Base-by-base conservation (phyloP, 805 yeast genomes). In the Lachancea kluyveri region DNA sequence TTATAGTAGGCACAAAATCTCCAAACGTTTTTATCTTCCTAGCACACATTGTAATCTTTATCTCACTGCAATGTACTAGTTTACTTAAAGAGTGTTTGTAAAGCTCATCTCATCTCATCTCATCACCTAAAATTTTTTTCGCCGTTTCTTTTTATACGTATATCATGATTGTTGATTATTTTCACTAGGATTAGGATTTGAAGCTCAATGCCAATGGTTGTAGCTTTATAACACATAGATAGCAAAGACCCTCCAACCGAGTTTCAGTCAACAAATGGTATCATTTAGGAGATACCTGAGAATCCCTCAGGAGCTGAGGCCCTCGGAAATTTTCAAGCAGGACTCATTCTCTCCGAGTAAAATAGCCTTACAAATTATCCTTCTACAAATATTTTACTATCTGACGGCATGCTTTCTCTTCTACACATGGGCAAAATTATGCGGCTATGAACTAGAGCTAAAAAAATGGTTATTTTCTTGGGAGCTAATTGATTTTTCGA, bases 371-470 rank as follows among this genome's bases (percentile, higher is more conserved):
- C 97, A 90, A 57, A 90, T 90, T 12, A 55, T 86, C 5, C 61
- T 84, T 14, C 60, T 90, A 16, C 98, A 90, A 54, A 50, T 74
- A 21, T 75, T 84, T 37, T 88, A 88, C 60, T 90, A 90, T 49
- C 48, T 71, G 5, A 72, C 85, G 2, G 96, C 95, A 2, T 52
- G 72, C 1, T 51, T 79, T 5, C 57, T 85, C 26, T 80, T 87
- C 42, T 73, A 70, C 39, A 62, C 79, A 22, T 71, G 82, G 31
- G 74, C 87, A 2, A 62, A 73, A 31, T 61, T 92, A 8, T 67
- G 77, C 19, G 96, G 96, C 0, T 73, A 78, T 46, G 72, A 70
- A 14, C 78, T 85, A 59, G 60, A 71, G 5, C 50, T 80, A 13
- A 73, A 63, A 24, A 43, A 46, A 23, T 79, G 92, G 80, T 64